phyloP scores from a whole-genome alignment of 257 asterid species.

The Leonotis leonurus region DNA sequence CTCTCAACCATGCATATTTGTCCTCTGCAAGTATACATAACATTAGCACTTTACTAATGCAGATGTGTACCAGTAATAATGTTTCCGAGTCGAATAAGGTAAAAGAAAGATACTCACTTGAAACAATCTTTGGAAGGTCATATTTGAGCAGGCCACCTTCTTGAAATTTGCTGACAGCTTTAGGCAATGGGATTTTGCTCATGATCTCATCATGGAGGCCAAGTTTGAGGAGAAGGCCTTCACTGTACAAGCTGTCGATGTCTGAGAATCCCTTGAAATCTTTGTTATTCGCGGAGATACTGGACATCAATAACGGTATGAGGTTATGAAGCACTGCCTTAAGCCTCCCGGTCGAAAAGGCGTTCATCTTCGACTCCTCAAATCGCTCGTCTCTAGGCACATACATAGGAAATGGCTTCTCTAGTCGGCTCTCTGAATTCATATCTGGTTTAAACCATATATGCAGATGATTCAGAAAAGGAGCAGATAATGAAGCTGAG shows the following conservation, averaged over 20 bases:
- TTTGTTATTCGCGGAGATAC: constrained; percentile 61
- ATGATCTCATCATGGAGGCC: constrained; percentile 70
- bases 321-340: constrained; percentile 83
- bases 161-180: constrained; percentile 59
- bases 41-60: not conserved
- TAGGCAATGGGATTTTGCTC: constrained; percentile 70
- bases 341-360: constrained; percentile 83
- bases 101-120: constrained; percentile 46
- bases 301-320: constrained; percentile 70
- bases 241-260: constrained; percentile 75
- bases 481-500: not conserved
- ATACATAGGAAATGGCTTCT: constrained; percentile 86
- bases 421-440: constrained; percentile 75
- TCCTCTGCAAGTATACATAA: constrained; percentile 49
- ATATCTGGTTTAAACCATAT: constrained; percentile 42
- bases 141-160: constrained; percentile 79
- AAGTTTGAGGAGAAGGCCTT: constrained; percentile 80
- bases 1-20: constrained; percentile 87
- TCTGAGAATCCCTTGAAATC: constrained; percentile 85
- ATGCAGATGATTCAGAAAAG: not conserved
- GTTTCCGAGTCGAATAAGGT: not conserved
- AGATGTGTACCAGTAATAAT: not conserved
- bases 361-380: constrained; percentile 80
- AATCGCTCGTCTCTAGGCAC: constrained; percentile 96
- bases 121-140: constrained; percentile 68